Conservation (phyloP, 2,329 filamentous ascomycete genomes). For the Thermothelomyces thermophilus region DNA sequence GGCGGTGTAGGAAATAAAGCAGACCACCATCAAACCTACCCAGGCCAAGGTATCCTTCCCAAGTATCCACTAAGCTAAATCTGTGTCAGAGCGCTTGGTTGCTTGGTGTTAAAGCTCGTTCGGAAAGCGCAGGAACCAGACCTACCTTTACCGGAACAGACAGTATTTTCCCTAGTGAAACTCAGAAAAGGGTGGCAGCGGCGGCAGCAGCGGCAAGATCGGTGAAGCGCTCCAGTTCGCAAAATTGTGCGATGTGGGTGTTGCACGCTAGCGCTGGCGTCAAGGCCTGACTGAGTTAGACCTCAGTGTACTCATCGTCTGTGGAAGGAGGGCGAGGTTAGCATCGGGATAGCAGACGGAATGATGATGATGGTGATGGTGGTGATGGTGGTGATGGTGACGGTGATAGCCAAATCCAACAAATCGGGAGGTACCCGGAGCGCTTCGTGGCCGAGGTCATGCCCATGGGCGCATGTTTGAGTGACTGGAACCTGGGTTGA, state of each 20-base stretch:
- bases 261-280: background rate
- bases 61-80: background rate
- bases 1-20: background rate
- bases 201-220: background rate
- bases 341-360: background rate
- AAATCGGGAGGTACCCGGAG: conserved; percentile 1
- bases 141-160: conserved; percentile 1
- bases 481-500: background rate
- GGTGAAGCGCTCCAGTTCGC: background rate
- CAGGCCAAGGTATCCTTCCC: background rate
- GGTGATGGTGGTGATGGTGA: background rate
- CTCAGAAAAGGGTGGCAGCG: no score
- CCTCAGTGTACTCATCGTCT: conserved; percentile 13
- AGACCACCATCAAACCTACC: background rate
- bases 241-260: background rate
- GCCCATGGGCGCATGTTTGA: background rate
- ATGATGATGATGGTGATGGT: background rate
- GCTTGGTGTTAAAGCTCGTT: no score
- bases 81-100: background rate
- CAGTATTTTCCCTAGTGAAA: background rate
- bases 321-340: conserved; percentile 2
- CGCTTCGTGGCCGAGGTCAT: background rate
- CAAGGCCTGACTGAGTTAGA: conserved; percentile 1
- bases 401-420: conserved; percentile 6
- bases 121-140: background rate